Evolutionary conservation across 164 flowering plant genomes (phyloP).

Genomic region (Vitis riparia): DNA sequence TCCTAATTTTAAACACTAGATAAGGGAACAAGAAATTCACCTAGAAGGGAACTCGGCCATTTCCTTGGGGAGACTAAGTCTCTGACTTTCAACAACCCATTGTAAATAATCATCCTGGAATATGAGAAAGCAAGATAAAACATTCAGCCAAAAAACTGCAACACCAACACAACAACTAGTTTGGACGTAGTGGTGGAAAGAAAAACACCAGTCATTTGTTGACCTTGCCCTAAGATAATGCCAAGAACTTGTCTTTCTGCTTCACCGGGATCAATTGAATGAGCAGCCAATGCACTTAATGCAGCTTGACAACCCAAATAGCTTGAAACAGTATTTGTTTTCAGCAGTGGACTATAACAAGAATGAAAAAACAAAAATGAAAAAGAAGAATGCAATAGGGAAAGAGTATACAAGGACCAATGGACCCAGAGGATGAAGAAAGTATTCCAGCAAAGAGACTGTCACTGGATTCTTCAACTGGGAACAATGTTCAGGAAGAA

Average conservation of each 20-base stretch:
- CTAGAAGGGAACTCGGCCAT: slow-evolving; percentile 90
- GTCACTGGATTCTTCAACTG: too few relatives aligned
- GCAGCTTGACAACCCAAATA: slow-evolving; percentile 52
- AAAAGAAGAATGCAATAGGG: neutral
- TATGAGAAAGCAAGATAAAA: neutral
- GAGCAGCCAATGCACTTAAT: slow-evolving; percentile 78
- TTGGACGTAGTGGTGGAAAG: too few relatives aligned
- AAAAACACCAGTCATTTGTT: neutral
- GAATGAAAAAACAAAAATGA: neutral
- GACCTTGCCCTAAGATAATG: slow-evolving; percentile 89
- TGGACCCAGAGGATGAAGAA: too few relatives aligned
- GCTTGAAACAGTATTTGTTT: neutral
- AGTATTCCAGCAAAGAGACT: too few relatives aligned
- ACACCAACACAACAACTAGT: neutral
- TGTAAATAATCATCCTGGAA: slow-evolving; percentile 80
- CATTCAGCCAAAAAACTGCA: neutral
- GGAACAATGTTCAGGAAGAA: too few relatives aligned
- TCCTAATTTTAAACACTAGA: neutral
- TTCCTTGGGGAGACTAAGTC: slow-evolving; percentile 79
- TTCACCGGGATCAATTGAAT: slow-evolving; percentile 74
- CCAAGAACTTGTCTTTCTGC: slow-evolving; percentile 62
- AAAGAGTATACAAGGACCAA: too few relatives aligned
- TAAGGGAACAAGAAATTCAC: slow-evolving; percentile 26
- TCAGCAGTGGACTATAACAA: neutral
- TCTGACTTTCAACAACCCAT: slow-evolving; percentile 83